phyloP scores from a whole-genome alignment of 2,329 filamentous ascomycete genomes.

The Pestalotiopsis sp. region DNA sequence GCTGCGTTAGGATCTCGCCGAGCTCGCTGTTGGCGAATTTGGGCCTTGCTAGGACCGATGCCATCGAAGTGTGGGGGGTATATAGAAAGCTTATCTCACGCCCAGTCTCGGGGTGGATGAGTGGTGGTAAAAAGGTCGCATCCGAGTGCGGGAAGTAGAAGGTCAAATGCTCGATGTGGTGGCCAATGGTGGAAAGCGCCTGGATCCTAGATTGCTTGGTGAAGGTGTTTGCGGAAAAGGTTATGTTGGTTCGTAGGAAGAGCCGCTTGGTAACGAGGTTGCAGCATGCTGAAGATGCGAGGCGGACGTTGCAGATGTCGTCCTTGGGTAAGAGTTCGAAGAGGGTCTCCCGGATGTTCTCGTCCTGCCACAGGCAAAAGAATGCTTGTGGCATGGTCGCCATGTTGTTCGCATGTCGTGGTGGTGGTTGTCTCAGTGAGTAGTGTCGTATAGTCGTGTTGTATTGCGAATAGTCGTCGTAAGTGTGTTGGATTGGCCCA shows the following conservation, averaged over 20 bases:
- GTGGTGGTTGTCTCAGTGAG: conserved; percentile 20
- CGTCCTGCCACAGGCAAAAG: conserved; percentile 58
- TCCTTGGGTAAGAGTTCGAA: conserved; percentile 51
- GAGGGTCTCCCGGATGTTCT: conserved; percentile 51
- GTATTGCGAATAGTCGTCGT: conserved; percentile 16
- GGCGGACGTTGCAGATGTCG: conserved; percentile 63
- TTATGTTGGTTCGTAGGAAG: conserved; percentile 70
- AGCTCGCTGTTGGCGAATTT: conserved; percentile 82
- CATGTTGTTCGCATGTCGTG: conserved; percentile 56
- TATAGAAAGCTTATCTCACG: conserved; percentile 82
- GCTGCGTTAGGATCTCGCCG: conserved; percentile 79
- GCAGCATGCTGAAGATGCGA: conserved; percentile 71
- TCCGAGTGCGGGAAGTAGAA: conserved; percentile 77
- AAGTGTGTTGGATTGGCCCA: conserved; percentile 12
- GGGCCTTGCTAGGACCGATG: conserved; percentile 63
- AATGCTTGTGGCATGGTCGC: conserved; percentile 52
- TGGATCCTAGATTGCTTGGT: conserved; percentile 73
- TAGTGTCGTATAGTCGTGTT: no score
- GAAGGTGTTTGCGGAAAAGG: conserved; percentile 75
- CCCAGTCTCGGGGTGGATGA: conserved; percentile 77
- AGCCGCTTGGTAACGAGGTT: conserved; percentile 70
- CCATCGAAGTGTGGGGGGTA: conserved; percentile 72
- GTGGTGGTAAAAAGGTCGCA: conserved; percentile 83
- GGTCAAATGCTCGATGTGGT: conserved; percentile 75
- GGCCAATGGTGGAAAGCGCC: conserved; percentile 76